phyloP scores from a whole-genome alignment of 352 stramenopile genomes.

The Pythium pectinolyticum region DNA sequence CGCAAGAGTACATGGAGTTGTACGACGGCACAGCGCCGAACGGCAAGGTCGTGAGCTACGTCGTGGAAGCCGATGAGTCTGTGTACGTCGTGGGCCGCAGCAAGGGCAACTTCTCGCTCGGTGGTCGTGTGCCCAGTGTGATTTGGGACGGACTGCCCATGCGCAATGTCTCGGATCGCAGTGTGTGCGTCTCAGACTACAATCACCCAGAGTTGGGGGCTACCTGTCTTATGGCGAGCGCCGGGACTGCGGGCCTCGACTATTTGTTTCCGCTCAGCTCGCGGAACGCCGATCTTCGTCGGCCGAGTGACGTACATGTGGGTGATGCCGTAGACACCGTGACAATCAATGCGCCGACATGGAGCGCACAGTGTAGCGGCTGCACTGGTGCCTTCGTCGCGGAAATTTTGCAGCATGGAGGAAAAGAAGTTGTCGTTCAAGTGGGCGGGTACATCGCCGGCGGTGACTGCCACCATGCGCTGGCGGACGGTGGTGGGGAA shows the following conservation, averaged over 20 bases:
- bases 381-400: slow-evolving; percentile 14
- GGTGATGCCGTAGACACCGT: slow-evolving; percentile 3
- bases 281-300: neutral
- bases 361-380: slow-evolving; percentile 11
- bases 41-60: slow-evolving; percentile 1
- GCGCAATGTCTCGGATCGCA: slow-evolving; percentile 2
- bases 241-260: neutral
- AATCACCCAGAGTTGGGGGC: slow-evolving; percentile 17
- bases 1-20: slow-evolving; percentile 15
- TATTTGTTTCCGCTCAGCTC: neutral
- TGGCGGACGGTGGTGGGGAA: slow-evolving; percentile 5
- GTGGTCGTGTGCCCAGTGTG: neutral
- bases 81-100: slow-evolving; percentile 10
- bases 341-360: neutral
- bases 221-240: slow-evolving; percentile 1
- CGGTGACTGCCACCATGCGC: slow-evolving; percentile 1
- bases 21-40: slow-evolving; percentile 12
- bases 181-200: slow-evolving; percentile 12
- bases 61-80: neutral
- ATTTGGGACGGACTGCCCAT: slow-evolving; percentile 1
- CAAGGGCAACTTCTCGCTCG: slow-evolving; percentile 6
- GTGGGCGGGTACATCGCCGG: slow-evolving; percentile 9
- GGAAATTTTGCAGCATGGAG: slow-evolving; percentile 11
- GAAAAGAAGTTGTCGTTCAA: neutral
- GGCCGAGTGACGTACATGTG: slow-evolving; percentile 1